phyloP scores from a whole-genome alignment of 306 rosid genomes.

The Cercis canadensis region DNA sequence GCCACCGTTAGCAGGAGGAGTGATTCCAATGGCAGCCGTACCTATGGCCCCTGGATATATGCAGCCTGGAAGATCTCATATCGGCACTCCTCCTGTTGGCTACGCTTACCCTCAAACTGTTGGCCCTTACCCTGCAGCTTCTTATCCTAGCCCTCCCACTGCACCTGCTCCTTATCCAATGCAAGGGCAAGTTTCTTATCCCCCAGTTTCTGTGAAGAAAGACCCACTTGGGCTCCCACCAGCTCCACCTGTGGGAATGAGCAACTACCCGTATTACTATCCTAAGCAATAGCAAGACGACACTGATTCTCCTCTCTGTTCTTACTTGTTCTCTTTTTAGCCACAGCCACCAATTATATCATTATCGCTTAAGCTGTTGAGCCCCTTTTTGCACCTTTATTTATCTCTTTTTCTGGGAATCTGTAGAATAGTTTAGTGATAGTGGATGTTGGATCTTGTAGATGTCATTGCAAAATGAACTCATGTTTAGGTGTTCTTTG shows the following conservation, averaged over 20 bases:
- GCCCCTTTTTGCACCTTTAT: conserved; percentile 22
- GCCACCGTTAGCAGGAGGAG: conserved; percentile 48
- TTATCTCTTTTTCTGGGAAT: not conserved
- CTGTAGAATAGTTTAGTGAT: not conserved
- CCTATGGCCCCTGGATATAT: conserved; percentile 61
- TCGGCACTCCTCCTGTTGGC: conserved; percentile 43
- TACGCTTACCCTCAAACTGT: conserved; percentile 63
- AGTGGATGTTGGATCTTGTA: not conserved
- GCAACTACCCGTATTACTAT: conserved; percentile 66
- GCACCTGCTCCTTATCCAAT: conserved; percentile 54
- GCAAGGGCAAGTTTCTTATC: conserved; percentile 62
- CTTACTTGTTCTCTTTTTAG: conserved; percentile 24
- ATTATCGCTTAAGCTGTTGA: conserved; percentile 1
- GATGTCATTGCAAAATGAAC: not conserved
- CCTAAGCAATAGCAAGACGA: conserved; percentile 58
- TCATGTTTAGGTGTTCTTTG: not conserved
- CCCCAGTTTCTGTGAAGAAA: conserved; percentile 51
- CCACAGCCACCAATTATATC: not conserved
- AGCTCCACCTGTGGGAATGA: conserved; percentile 59
- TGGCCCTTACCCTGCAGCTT: conserved; percentile 55
- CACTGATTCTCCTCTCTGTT: conserved; percentile 1
- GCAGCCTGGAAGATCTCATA: conserved; percentile 64
- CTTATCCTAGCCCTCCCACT: conserved; percentile 56
- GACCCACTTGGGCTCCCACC: conserved; percentile 51
- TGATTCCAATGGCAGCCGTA: conserved; percentile 57